Base-by-base conservation (phyloP, 2,329 filamentous ascomycete genomes). In the Alternaria ethzedia region DNA sequence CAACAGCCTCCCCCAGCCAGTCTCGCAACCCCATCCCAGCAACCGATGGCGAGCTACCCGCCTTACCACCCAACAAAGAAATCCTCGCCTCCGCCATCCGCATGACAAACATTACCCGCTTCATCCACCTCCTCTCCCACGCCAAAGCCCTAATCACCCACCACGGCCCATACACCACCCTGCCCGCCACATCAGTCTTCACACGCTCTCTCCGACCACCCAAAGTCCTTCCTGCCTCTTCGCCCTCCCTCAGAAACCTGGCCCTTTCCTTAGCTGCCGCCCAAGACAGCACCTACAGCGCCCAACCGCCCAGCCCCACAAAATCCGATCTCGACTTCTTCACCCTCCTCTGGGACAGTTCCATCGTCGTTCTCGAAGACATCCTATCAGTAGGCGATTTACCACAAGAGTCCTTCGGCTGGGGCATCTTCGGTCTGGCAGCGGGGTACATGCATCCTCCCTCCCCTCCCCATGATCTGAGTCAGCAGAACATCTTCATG, bases 391-490 rank as follows among this genome's bases (percentile, higher is more conserved):
- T 47, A 7, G 59, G 61, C 2, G 58, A 64, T 3, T 44, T 73
- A 2, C 55, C 68, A 21, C 57, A 61, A 5, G 69, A 71, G 45
- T 61, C 57, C 1, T 72, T 71, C 21, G 69, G 64, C 0, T 75
- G 72, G 70, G 70, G 66, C 4, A 49, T 73, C 1, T 66, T 46
- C 6, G 71, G 65, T 6, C 44, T 75, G 13, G 57, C 65, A 6
- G 51, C 70, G 9, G 73, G 72, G 11, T 70, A 70, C 41, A 59
- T 69, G 12, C 57, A 58, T 15, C 51, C 52, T 26, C 51, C n/a
- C 5, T 12, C 8, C 0, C 32, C 7, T 36, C 36, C 21, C 13
- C 41, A 23, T 44, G 15, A 59, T 28, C 11, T 60, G 32, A 32
- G 20, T 45, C 26, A 36, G 21, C 17, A 43, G 15, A 54, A 60